These are phyloP conservation scores for Aspergillus alliaceus DNA, from an alignment of 2,329 filamentous ascomycete genomes.

Conservation along the genomic window DNA sequence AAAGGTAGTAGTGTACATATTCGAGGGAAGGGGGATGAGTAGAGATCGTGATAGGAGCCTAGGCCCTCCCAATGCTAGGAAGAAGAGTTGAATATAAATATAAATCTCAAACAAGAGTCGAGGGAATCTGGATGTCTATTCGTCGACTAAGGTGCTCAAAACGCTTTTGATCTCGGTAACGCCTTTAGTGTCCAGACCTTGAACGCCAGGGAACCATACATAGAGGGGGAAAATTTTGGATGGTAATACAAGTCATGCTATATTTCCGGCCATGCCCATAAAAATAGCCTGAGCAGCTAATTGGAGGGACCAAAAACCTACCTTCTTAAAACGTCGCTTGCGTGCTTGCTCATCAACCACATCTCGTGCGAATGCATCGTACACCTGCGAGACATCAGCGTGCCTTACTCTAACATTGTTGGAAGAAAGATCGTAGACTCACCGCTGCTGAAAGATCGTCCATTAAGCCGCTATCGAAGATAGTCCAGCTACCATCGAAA, in stretches of 20 bases:
- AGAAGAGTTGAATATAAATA: background rate
- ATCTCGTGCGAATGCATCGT: constrained; percentile 88
- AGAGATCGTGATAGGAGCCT: background rate
- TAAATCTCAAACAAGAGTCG: background rate
- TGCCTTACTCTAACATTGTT: background rate
- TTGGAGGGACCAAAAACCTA: constrained; percentile 93
- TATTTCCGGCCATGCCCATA: constrained; percentile 87
- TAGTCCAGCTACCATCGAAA: constrained; percentile 93
- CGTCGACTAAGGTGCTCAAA: background rate
- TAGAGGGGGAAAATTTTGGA: no score
- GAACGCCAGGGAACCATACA: constrained; percentile 7
- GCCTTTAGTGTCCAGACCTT: constrained; percentile 9
- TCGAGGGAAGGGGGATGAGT: background rate
- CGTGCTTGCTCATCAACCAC: constrained; percentile 86
- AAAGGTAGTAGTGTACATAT: background rate
- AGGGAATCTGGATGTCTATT: background rate
- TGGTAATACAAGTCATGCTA: constrained; percentile 50
- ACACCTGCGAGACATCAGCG: constrained; percentile 56
- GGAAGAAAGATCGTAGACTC: constrained; percentile 21
- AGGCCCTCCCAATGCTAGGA: background rate
- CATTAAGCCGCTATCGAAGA: constrained; percentile 91
- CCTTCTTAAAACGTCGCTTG: constrained; percentile 86
- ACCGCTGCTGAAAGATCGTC: constrained; percentile 86
- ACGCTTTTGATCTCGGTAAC: constrained; percentile 2
- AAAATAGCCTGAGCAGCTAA: constrained; percentile 91